A percentile compares a stretch with the other conserved stretches of the same genome.
Conservation (phyloP, 139 green algal species). For the Bryopsis sp. region DNA sequence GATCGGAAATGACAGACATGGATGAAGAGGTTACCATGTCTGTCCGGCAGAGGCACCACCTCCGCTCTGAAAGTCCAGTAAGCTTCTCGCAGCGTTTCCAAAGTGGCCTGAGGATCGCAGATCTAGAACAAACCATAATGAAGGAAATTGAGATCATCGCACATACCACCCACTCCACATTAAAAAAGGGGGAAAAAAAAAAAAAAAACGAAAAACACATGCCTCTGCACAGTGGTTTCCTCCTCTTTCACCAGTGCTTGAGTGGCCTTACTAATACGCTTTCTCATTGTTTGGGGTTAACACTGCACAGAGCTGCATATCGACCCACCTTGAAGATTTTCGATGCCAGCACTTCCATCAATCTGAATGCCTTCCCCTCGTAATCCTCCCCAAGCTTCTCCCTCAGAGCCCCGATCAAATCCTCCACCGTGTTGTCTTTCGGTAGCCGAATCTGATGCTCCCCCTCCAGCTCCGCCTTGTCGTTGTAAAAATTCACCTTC, state of each 20-base stretch:
- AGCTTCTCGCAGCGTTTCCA: not conserved
- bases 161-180: too few relatives aligned
- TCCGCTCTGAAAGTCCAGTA: not conserved
- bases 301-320: too few relatives aligned
- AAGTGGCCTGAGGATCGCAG: not conserved
- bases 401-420: slow-evolving; percentile 63
- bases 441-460: slow-evolving; percentile 64
- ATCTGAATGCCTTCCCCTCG: slow-evolving; percentile 43
- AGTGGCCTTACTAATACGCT: too few relatives aligned
- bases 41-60: not conserved
- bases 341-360: slow-evolving; percentile 71
- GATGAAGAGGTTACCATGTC: not conserved
- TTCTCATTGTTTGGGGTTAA: too few relatives aligned
- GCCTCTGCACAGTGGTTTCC: too few relatives aligned
- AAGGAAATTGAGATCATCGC: not conserved
- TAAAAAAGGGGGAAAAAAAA: too few relatives aligned
- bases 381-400: slow-evolving; percentile 32
- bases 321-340: slow-evolving; percentile 80
- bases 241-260: too few relatives aligned
- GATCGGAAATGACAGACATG: not conserved
- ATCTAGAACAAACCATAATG: too few relatives aligned
- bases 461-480: slow-evolving; percentile 57
- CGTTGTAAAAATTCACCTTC: slow-evolving; percentile 55
- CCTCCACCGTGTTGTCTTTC: slow-evolving; percentile 45
- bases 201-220: too few relatives aligned